phyloP scores from a whole-genome alignment of 2,329 filamentous ascomycete genomes.

The Fusarium domesticum region DNA sequence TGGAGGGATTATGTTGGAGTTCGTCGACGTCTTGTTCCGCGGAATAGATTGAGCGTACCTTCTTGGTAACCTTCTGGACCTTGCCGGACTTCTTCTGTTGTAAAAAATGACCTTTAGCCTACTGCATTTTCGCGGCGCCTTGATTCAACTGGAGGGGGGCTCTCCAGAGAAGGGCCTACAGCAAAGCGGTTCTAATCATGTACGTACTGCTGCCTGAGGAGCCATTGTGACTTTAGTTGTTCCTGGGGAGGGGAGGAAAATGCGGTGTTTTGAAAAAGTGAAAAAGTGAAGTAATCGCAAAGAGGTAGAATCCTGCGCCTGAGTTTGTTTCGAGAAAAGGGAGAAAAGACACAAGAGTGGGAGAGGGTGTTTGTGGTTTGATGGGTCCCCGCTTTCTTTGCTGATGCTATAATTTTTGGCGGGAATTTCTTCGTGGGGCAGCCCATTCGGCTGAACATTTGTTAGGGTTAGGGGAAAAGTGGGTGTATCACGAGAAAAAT shows the following conservation, averaged over 20 bases:
- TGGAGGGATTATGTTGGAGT: constrained; percentile 1
- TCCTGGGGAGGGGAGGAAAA: constrained; percentile 9
- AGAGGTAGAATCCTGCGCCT: constrained; percentile 81
- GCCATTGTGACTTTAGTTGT: constrained; percentile 63
- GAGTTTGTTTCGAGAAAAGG: constrained; percentile 14
- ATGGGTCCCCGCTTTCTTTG: constrained; percentile 1
- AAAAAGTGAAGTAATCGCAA: constrained; percentile 44
- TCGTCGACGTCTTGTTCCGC: constrained; percentile 1
- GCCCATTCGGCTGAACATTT: constrained; percentile 26
- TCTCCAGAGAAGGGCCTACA: constrained; percentile 59
- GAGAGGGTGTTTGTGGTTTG: constrained; percentile 13
- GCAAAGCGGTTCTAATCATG: constrained; percentile 75
- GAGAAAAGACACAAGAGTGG: constrained; percentile 6
- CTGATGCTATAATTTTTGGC: constrained; percentile 12
- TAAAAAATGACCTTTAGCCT: constrained; percentile 74
- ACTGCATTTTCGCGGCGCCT: constrained; percentile 63
- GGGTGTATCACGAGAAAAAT: background rate
- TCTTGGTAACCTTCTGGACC: constrained; percentile 81
- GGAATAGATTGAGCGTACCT: constrained; percentile 52
- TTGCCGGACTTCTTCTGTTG: constrained; percentile 66
- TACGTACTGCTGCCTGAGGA: constrained; percentile 86
- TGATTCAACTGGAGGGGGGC: constrained; percentile 6
- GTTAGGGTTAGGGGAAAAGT: constrained; percentile 31
- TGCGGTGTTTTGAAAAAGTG: constrained; percentile 26
- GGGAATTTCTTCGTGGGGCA: constrained; percentile 29